Percentiles rank a stretch among this genome's conserved stretches.
Evolutionary conservation across 768 basidiomycete species (phyloP).

Genomic region (Suillus placidus): DNA sequence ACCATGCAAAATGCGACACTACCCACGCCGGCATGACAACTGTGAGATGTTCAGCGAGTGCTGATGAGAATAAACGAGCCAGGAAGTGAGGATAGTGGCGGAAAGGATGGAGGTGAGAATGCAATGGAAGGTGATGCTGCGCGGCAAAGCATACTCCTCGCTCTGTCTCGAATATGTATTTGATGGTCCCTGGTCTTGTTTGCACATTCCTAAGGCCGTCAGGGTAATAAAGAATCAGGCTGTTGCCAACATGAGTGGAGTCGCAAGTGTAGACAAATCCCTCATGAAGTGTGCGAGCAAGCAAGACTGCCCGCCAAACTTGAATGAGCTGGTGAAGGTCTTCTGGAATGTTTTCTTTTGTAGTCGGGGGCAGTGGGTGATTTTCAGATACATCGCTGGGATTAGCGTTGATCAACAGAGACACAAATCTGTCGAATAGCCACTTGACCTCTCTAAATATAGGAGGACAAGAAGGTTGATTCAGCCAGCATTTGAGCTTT

Average conservation of each 20-base stretch:
- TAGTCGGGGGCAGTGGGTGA: not conserved
- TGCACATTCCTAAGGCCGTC: no score
- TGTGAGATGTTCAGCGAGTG: not conserved
- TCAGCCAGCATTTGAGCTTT: no score
- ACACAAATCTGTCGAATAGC: no score
- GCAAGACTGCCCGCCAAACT: not conserved
- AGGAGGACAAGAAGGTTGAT: no score
- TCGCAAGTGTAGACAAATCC: conserved; percentile 11
- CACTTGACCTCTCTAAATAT: no score
- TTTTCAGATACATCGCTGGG: not conserved
- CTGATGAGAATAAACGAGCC: not conserved
- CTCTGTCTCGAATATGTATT: no score
- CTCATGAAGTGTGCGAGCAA: not conserved
- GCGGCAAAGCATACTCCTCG: no score
- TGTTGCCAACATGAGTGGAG: no score
- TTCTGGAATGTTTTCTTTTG: not conserved
- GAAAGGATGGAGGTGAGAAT: conserved; percentile 3
- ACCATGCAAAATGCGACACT: conserved; percentile 2
- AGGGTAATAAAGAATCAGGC: no score
- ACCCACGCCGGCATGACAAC: conserved; percentile 14
- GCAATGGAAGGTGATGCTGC: no score
- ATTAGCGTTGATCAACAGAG: no score
- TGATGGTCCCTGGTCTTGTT: no score
- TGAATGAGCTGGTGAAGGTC: conserved; percentile 8
- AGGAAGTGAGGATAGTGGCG: not conserved